Conservation (phyloP, 129 eudicot species). For the Pulicaria dysenterica region DNA sequence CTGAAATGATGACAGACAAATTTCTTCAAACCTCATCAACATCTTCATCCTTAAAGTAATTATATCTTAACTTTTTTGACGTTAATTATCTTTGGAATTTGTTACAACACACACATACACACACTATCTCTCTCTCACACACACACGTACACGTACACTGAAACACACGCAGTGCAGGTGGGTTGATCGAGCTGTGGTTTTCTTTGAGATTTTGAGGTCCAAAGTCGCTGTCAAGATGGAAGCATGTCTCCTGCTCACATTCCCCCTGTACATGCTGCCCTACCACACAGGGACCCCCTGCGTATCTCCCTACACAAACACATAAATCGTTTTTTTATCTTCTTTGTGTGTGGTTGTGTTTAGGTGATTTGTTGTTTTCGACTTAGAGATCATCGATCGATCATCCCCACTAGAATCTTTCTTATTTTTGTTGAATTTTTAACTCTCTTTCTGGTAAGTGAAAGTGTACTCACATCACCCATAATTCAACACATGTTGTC, state of each 20-base stretch:
- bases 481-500: not conserved
- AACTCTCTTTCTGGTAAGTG: constrained; percentile 19
- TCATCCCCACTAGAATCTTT: not conserved
- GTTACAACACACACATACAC: not conserved
- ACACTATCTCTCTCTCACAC: too few species aligned
- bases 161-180: not conserved
- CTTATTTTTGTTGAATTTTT: not conserved
- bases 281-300: constrained; percentile 9
- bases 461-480: constrained; percentile 15
- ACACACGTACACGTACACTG: too few species aligned
- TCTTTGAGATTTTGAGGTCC: constrained; percentile 54
- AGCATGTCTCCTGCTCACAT: constrained; percentile 45
- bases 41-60: constrained; percentile 17
- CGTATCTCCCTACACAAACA: constrained; percentile 30
- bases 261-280: constrained; percentile 29
- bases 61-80: constrained; percentile 22
- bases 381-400: constrained; percentile 1
- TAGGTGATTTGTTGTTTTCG: constrained; percentile 46
- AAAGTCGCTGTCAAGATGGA: constrained; percentile 54
- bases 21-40: constrained; percentile 19
- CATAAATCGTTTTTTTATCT: constrained; percentile 1
- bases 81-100: not conserved
- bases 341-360: constrained; percentile 21
- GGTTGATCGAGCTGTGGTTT: constrained; percentile 42
- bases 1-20: constrained; percentile 18